Evolutionary conservation across 2,329 filamentous ascomycete genomes (phyloP).

Genomic region (Pyricularia grisea): DNA sequence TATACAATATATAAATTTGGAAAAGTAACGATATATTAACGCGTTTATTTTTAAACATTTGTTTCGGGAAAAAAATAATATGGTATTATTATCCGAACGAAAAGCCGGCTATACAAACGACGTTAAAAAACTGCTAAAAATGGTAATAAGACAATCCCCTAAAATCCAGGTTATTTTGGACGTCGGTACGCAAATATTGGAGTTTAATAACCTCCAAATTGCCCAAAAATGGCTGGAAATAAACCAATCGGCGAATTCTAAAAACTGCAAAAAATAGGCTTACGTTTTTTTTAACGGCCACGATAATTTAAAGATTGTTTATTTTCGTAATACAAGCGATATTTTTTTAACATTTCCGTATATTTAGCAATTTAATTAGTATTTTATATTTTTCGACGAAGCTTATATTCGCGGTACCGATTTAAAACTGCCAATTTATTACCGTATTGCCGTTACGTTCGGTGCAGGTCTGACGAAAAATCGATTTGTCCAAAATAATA

Average conservation of each 20-base stretch:
- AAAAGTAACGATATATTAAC: constrained; percentile 52
- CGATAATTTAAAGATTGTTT: constrained; percentile 44
- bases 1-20: constrained; percentile 45
- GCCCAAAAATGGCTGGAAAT: constrained; percentile 42
- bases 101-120: constrained; percentile 43
- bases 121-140: constrained; percentile 32
- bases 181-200: constrained; percentile 61
- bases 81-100: constrained; percentile 18
- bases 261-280: constrained; percentile 35
- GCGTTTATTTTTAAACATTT: constrained; percentile 54
- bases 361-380: constrained; percentile 42
- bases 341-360: constrained; percentile 50
- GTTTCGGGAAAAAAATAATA: constrained; percentile 40
- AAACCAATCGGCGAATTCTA: constrained; percentile 5
- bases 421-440: constrained; percentile 46
- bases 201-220: constrained; percentile 47
- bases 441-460: constrained; percentile 58
- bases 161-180: constrained; percentile 54
- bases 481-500: constrained; percentile 52
- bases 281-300: constrained; percentile 48
- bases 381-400: constrained; percentile 62
- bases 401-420: constrained; percentile 63
- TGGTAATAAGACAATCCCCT: constrained; percentile 27
- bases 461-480: constrained; percentile 60
- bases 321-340: constrained; percentile 34